A percentile compares a stretch with the other conserved stretches of the same genome.
These are phyloP conservation scores for Fusarium sarcochroum DNA, from an alignment of 2,329 filamentous ascomycete genomes.

Conservation along the genomic window DNA sequence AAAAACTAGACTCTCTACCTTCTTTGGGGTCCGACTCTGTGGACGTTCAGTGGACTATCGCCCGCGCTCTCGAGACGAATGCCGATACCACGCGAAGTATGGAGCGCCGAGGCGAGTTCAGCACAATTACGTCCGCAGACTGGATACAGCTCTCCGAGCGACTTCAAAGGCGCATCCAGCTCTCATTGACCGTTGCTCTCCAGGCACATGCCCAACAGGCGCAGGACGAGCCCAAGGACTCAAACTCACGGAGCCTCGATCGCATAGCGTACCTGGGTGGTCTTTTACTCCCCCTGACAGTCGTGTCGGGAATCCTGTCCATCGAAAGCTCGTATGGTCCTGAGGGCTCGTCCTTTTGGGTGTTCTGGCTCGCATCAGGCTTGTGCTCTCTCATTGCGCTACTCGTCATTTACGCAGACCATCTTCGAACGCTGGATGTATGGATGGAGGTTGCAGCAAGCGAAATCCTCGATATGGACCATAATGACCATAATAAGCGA, in stretches of 20 bases:
- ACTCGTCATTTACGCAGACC: conserved; percentile 64
- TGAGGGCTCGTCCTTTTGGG: conserved; percentile 59
- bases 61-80: conserved; percentile 46
- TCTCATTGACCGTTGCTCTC: conserved; percentile 29
- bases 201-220: conserved; percentile 17
- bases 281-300: conserved; percentile 62
- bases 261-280: conserved; percentile 66
- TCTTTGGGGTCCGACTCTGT: conserved; percentile 26
- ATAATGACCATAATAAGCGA: conserved; percentile 32
- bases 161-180: conserved; percentile 43
- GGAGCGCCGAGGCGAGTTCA: conserved; percentile 37
- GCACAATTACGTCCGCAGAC: conserved; percentile 28
- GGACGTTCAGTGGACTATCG: conserved; percentile 40
- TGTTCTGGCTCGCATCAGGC: conserved; percentile 63
- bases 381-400: conserved; percentile 57
- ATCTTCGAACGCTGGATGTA: conserved; percentile 61
- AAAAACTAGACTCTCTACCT: conserved; percentile 40
- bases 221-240: conserved; percentile 41
- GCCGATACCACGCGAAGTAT: conserved; percentile 41
- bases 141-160: conserved; percentile 45
- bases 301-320: conserved; percentile 63
- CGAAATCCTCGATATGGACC: conserved; percentile 46
- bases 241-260: conserved; percentile 59
- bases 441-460: conserved; percentile 60
- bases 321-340: conserved; percentile 63